A percentile compares a stretch with the other conserved stretches of the same genome.
Evolutionary conservation across 768 basidiomycete species (phyloP).

Genomic region (Tricholoma furcatifolium): DNA sequence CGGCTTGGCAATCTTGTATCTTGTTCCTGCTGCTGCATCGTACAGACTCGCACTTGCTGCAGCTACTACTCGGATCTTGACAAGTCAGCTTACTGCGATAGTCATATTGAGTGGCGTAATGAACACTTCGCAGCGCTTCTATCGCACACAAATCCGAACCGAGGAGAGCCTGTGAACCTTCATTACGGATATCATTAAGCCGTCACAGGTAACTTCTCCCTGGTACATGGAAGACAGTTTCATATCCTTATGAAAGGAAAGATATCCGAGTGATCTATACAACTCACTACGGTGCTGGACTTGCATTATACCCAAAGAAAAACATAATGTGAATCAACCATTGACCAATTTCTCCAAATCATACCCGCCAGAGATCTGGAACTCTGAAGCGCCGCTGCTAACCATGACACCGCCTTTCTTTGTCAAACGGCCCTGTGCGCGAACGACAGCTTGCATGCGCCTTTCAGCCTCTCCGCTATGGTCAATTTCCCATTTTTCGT

Average conservation of each 20-base stretch:
- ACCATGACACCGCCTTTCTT: conserved; percentile 80
- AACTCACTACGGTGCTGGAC: neutral
- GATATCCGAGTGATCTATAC: neutral
- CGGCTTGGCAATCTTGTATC: too few relatives aligned
- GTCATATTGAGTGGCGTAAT: neutral
- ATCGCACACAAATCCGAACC: neutral
- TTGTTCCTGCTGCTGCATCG: too few relatives aligned
- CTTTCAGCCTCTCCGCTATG: conserved; percentile 62
- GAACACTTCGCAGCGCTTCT: neutral
- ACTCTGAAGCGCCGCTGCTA: conserved; percentile 67
- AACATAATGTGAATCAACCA: conserved; percentile 6
- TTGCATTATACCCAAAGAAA: neutral
- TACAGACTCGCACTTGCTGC: too few relatives aligned
- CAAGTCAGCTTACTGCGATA: too few relatives aligned
- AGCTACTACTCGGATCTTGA: too few relatives aligned
- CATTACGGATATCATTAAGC: conserved; percentile 19
- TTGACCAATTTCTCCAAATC: conserved; percentile 62
- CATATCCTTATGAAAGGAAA: neutral
- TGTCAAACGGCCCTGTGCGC: conserved; percentile 76
- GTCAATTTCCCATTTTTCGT: conserved; percentile 38
- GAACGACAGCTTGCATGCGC: conserved; percentile 85
- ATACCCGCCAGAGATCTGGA: conserved; percentile 70
- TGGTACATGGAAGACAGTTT: conserved; percentile 3
- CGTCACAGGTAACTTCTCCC: conserved; percentile 14
- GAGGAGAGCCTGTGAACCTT: conserved; percentile 18